Conservation (phyloP, 176 grass and related monocot species). For the Lolium perenne region DNA sequence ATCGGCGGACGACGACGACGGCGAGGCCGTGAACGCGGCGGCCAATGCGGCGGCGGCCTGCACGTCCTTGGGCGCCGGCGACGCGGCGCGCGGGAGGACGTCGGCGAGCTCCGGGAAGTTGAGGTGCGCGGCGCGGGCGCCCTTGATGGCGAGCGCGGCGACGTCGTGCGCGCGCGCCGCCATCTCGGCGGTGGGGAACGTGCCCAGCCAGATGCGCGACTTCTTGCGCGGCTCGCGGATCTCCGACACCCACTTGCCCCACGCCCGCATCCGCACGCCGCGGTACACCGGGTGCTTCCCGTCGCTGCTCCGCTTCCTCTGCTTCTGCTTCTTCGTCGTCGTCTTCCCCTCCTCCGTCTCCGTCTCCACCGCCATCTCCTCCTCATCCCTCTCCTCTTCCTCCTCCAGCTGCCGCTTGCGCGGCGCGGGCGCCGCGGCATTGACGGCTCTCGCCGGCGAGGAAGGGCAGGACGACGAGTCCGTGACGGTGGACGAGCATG, state of each 20-base stretch:
- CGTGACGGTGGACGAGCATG: slow-evolving; percentile 59
- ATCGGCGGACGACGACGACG: neutral
- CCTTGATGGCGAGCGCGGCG: slow-evolving; percentile 90
- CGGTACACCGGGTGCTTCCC: slow-evolving; percentile 84
- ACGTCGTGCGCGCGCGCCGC: slow-evolving; percentile 96
- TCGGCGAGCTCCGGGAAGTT: slow-evolving; percentile 88
- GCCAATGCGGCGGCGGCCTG: slow-evolving; percentile 88
- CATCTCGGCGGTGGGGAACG: slow-evolving; percentile 88
- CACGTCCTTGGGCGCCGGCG: slow-evolving; percentile 79
- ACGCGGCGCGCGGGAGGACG: slow-evolving; percentile 71
- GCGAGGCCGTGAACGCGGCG: slow-evolving; percentile 44
- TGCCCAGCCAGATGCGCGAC: slow-evolving; percentile 98
- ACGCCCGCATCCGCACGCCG: slow-evolving; percentile 93
- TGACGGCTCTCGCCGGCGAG: slow-evolving; percentile 38
- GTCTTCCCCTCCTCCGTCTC: neutral
- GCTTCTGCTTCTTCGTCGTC: slow-evolving; percentile 17
- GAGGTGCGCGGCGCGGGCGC: slow-evolving; percentile 65
- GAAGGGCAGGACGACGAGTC: slow-evolving; percentile 51
- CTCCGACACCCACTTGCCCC: slow-evolving; percentile 99
- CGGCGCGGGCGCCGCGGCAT: slow-evolving; percentile 36
- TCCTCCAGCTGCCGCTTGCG: slow-evolving; percentile 31
- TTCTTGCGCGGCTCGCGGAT: slow-evolving; percentile 97
- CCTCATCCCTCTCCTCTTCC: neutral
- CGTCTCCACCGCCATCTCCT: slow-evolving; percentile 8
- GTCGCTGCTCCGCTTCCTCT: slow-evolving; percentile 74